Base-by-base conservation (phyloP, 2,329 filamentous ascomycete genomes). In the Colletotrichum salicis region DNA sequence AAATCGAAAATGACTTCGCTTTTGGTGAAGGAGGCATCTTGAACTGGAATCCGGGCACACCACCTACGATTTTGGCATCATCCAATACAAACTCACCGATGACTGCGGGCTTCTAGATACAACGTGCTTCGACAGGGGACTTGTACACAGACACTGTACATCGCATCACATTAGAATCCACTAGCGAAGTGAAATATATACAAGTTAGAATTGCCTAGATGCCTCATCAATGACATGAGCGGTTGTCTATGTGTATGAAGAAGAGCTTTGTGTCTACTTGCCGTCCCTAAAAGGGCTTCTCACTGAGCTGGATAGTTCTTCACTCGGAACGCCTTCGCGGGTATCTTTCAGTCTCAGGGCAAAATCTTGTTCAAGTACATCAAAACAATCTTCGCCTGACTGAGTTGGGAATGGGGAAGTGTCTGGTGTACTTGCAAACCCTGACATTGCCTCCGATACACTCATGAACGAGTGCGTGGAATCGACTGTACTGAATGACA, bases 1-100 rank as follows among this genome's bases (percentile, higher is more conserved):
- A 76, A 12, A 75, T 75, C 15, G 75, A 75, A 57, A 72, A 71
- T 31, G 62, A 66, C 10, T 75, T 74, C 55, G 54, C 69, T 5
- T 74, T 72, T 55, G 69, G 73, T 13, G 68, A 75, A n/a, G 63
- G 35, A 5, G 52, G 37, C 5, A n/a, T 56, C 1, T 12, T 45
- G 12, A n/a, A 59, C 11, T 65, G 35, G 51, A 56, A 61, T 15
- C 1, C 41, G 15, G 52, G 31, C 15, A n/a, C 19, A 11, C 31
- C 27, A 2, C 8, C 10, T 19, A 33, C 27, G 2, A n/a, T 22
- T 22, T 8, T 29, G 19, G 10, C 58, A 22, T 11, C 51, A n/a
- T 5, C 11, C 2, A 29, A 8, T 6, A 29, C 31, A 10, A 19
- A 52, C 4, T 33, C 59, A 15, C 29, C n/a, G 11, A 19, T 10